These are phyloP conservation scores for Dendrostoma leiphaemia DNA, from an alignment of 2,329 filamentous ascomycete genomes.

Conservation along the genomic window DNA sequence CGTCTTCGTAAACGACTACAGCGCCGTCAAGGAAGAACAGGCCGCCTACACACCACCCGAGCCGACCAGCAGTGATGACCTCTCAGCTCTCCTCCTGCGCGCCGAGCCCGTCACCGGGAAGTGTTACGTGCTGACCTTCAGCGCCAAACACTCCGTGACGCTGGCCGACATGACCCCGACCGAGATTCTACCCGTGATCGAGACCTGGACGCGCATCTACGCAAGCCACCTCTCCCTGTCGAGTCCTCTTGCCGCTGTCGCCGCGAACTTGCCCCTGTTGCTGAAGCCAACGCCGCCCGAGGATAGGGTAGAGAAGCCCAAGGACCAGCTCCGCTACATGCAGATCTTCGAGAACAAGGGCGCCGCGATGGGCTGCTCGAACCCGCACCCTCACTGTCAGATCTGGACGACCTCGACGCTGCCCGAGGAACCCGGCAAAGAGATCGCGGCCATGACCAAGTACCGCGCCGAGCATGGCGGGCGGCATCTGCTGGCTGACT, in stretches of 20 bases:
- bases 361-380: slow-evolving; percentile 96
- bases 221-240: slow-evolving; percentile 72
- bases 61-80: slow-evolving; percentile 44
- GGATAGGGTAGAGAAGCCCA: slow-evolving; percentile 49
- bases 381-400: slow-evolving; percentile 96
- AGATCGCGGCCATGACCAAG: slow-evolving; percentile 74
- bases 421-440: slow-evolving; percentile 83
- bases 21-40: slow-evolving; percentile 92
- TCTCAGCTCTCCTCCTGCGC: slow-evolving; percentile 73
- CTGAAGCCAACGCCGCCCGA: slow-evolving; percentile 32
- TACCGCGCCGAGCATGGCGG: slow-evolving; percentile 74
- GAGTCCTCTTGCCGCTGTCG: slow-evolving; percentile 57
- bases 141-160: slow-evolving; percentile 84
- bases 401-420: slow-evolving; percentile 91
- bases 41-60: slow-evolving; percentile 62
- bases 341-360: slow-evolving; percentile 99
- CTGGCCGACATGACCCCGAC: slow-evolving; percentile 80
- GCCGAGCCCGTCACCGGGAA: slow-evolving; percentile 88
- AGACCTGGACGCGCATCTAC: slow-evolving; percentile 92
- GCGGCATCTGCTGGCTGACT: slow-evolving; percentile 79
- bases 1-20: slow-evolving; percentile 96
- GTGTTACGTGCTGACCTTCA: slow-evolving; percentile 97
- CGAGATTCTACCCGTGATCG: slow-evolving; percentile 78
- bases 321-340: slow-evolving; percentile 88
- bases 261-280: slow-evolving; percentile 37